phyloP scores from a whole-genome alignment of 768 basidiomycete species.

The Cyclocybe aegerita region DNA sequence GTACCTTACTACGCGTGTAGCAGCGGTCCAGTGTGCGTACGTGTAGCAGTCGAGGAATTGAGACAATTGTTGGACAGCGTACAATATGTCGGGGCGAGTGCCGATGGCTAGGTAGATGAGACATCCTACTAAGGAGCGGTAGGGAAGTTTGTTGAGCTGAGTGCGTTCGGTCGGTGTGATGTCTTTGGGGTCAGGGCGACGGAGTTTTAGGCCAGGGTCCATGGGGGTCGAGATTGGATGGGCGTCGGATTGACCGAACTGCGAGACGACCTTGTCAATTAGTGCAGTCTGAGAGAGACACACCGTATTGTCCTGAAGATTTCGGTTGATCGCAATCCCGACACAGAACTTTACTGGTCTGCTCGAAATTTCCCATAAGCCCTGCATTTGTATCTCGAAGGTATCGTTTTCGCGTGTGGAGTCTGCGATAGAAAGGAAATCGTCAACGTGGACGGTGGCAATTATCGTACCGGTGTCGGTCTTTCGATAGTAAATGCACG shows the following conservation, averaged over 20 bases:
- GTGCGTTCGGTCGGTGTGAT: background rate
- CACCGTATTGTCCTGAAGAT: slow-evolving; percentile 9
- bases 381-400: slow-evolving; percentile 26
- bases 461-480: slow-evolving; percentile 19
- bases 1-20: no score
- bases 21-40: slow-evolving; percentile 2
- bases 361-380: slow-evolving; percentile 25
- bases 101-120: background rate
- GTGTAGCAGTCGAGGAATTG: background rate
- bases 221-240: slow-evolving; percentile 23
- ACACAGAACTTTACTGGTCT: slow-evolving; percentile 24
- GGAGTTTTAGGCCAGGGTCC: slow-evolving; percentile 22
- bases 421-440: slow-evolving; percentile 21
- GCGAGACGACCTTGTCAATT: slow-evolving; percentile 23
- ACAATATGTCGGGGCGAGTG: no score
- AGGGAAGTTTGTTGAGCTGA: slow-evolving; percentile 18
- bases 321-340: slow-evolving; percentile 26
- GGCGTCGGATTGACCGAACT: slow-evolving; percentile 21
- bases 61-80: background rate
- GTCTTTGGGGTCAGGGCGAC: background rate
- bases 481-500: slow-evolving; percentile 29
- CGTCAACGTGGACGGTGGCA: slow-evolving; percentile 34
- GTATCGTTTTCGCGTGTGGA: slow-evolving; percentile 1
- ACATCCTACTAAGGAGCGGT: slow-evolving; percentile 12
- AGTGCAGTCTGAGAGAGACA: slow-evolving; percentile 17